Percentiles rank a stretch among this genome's conserved stretches.
Conservation (phyloP, 768 basidiomycete species). For the Phlebiopsis gigantea region DNA sequence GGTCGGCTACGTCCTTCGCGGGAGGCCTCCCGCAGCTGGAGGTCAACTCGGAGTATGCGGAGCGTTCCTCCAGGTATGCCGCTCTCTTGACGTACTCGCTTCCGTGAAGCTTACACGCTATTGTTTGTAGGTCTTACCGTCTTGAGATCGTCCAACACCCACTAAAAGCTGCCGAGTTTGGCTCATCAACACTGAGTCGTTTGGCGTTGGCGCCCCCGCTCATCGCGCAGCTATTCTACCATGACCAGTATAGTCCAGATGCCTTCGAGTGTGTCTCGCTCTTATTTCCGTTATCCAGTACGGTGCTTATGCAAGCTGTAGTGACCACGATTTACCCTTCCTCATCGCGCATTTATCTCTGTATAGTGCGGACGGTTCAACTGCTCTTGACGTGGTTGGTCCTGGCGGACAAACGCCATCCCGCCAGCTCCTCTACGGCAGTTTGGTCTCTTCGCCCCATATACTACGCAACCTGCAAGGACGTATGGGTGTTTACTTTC, state of each 20-base stretch:
- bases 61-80: neutral
- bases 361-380: constrained; percentile 61
- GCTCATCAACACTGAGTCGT: constrained; percentile 65
- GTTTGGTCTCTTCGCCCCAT: constrained; percentile 77
- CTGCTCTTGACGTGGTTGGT: constrained; percentile 59
- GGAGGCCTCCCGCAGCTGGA: neutral
- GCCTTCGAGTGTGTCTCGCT: constrained; percentile 67
- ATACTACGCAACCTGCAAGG: constrained; percentile 78
- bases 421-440: constrained; percentile 68
- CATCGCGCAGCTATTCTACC: constrained; percentile 72
- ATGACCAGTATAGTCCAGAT: constrained; percentile 64
- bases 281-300: constrained; percentile 7
- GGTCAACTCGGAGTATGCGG: neutral
- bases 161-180: constrained; percentile 76
- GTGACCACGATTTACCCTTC: constrained; percentile 84
- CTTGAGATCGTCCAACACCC: constrained; percentile 88
- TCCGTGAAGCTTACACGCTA: neutral
- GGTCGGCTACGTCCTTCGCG: neutral
- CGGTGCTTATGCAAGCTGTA: constrained; percentile 26
- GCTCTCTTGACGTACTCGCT: neutral
- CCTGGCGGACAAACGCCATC: constrained; percentile 33
- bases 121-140: constrained; percentile 46
- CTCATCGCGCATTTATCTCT: constrained; percentile 80
- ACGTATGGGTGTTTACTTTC: constrained; percentile 76
- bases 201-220: constrained; percentile 82